A percentile compares a stretch with the other conserved stretches of the same genome.
Evolutionary conservation across 2,329 filamentous ascomycete genomes (phyloP).

Genomic region (Aspergillus sp.): DNA sequence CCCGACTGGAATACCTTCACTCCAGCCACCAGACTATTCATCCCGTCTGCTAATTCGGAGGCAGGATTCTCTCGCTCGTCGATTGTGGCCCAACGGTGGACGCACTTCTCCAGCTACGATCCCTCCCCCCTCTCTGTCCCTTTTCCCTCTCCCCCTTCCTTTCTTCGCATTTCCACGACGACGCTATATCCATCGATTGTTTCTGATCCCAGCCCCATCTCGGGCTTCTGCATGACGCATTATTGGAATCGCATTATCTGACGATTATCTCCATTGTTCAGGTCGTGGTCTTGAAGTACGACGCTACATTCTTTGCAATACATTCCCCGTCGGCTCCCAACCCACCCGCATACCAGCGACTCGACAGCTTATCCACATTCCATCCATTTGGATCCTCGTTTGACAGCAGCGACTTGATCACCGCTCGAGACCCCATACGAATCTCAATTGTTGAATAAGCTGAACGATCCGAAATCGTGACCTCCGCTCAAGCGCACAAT

Average conservation of each 20-base stretch:
- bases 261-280: conserved; percentile 20
- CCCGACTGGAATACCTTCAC: not conserved
- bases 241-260: conserved; percentile 17
- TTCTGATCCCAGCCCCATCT: not conserved
- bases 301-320: conserved; percentile 16
- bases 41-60: not conserved
- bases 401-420: no score
- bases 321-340: not conserved
- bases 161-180: conserved; percentile 16
- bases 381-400: conserved; percentile 14
- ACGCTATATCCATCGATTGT: conserved; percentile 2
- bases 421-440: no score
- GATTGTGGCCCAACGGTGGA: conserved; percentile 17
- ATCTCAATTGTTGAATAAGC: no score
- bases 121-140: conserved; percentile 20
- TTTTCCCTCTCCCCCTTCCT: conserved; percentile 24
- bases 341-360: not conserved
- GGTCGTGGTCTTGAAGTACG: conserved; percentile 12
- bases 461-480: conserved; percentile 6
- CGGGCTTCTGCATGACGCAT: conserved; percentile 1
- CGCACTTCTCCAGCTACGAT: conserved; percentile 34
- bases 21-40: conserved; percentile 35
- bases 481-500: conserved; percentile 1
- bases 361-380: conserved; percentile 24
- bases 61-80: conserved; percentile 2